phyloP scores from a whole-genome alignment of 495 filamentous ascomycete species.

The Neurospora pannonica region DNA sequence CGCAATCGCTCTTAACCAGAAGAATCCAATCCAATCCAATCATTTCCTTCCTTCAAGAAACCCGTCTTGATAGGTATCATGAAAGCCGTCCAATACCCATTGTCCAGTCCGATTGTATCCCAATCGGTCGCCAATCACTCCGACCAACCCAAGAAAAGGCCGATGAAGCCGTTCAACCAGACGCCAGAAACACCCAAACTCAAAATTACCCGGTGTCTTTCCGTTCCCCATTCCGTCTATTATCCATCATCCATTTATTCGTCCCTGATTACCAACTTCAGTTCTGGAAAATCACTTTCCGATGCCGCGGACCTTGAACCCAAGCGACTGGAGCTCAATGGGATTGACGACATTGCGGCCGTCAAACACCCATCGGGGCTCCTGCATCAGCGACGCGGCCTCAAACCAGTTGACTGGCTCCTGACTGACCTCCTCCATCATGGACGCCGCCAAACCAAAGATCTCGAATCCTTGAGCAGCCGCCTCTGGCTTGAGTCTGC shows the following conservation, averaged over 20 bases:
- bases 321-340: conserved; percentile 16
- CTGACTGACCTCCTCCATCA: conserved; percentile 41
- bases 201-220: neutral
- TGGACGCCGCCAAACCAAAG: conserved; percentile 39
- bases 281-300: conserved; percentile 11
- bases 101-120: neutral
- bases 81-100: neutral
- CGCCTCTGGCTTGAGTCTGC: conserved; percentile 12
- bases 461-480: conserved; percentile 34
- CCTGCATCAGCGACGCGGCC: conserved; percentile 46
- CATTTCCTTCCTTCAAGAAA: neutral
- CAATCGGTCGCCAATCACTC: neutral
- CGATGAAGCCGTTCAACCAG: neutral
- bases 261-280: neutral
- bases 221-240: neutral
- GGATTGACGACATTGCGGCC: conserved; percentile 37
- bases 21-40: neutral
- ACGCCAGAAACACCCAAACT: neutral
- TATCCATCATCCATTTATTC: neutral
- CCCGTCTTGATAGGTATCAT: neutral
- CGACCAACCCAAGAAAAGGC: neutral
- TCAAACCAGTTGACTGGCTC: conserved; percentile 45
- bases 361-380: conserved; percentile 64
- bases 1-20: neutral
- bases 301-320: conserved; percentile 18